Conservation (phyloP, 116 monocot species). For the Zostera marina region DNA sequence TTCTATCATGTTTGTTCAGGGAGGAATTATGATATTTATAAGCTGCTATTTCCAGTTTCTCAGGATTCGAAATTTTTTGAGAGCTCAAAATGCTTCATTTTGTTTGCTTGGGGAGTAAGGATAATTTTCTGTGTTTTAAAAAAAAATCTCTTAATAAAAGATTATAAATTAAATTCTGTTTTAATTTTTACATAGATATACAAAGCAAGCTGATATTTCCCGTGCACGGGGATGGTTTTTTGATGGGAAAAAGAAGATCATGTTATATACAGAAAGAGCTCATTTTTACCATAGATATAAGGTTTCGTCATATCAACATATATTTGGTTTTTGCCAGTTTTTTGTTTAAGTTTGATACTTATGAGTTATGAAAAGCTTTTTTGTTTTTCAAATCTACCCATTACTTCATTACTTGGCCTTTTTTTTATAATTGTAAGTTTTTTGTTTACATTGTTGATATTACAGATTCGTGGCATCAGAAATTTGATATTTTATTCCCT, state of each 20-base stretch:
- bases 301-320: conserved; percentile 23
- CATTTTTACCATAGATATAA: conserved; percentile 99
- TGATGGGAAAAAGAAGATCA: conserved; percentile 76
- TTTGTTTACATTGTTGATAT: background rate
- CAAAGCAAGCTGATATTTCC: conserved; percentile 84
- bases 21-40: conserved; percentile 74
- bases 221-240: conserved; percentile 96
- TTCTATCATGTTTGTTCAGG: conserved; percentile 32
- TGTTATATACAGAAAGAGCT: conserved; percentile 95
- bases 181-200: conserved; percentile 33
- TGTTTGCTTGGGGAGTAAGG: conserved; percentile 96
- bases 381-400: background rate
- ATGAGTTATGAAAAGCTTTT: background rate
- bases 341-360: background rate
- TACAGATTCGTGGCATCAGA: conserved; percentile 81
- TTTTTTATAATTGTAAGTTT: too few relatives aligned
- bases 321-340: background rate
- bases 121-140: background rate
- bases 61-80: conserved; percentile 75
- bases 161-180: background rate
- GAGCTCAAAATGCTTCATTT: conserved; percentile 79
- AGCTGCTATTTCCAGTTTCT: conserved; percentile 90
- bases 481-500: conserved; percentile 76
- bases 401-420: background rate
- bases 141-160: background rate